Evolutionary conservation across 2,329 filamentous ascomycete species (phyloP).

Genomic region (Phialophora expanda): DNA sequence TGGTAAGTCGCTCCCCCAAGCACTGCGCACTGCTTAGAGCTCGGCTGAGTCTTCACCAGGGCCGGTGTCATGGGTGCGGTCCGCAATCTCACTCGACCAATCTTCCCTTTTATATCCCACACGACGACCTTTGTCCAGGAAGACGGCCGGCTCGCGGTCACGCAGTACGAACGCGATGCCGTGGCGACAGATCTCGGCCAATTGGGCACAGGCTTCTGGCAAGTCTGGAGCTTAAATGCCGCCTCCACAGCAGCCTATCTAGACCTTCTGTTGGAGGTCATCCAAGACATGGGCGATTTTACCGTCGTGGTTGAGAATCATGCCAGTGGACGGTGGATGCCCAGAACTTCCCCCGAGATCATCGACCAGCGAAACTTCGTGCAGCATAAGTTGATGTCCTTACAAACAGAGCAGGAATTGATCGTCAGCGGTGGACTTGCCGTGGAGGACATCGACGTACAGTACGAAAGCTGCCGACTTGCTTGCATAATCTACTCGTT

Average conservation of each 20-base stretch:
- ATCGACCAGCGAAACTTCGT: slow-evolving; percentile 49
- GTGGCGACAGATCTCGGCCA: slow-evolving; percentile 6
- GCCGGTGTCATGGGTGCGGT: slow-evolving; percentile 38
- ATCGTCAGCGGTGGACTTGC: slow-evolving; percentile 32
- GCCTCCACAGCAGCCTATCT: slow-evolving; percentile 15
- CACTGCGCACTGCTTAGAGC: background rate
- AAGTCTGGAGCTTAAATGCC: slow-evolving; percentile 14
- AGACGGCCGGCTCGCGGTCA: slow-evolving; percentile 21
- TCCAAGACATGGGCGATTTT: slow-evolving; percentile 44
- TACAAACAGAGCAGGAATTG: slow-evolving; percentile 39
- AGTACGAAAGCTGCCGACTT: slow-evolving; percentile 42
- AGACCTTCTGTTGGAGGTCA: slow-evolving; percentile 41
- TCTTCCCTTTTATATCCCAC: slow-evolving; percentile 38
- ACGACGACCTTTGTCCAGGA: slow-evolving; percentile 19
- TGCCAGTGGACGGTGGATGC: slow-evolving; percentile 26
- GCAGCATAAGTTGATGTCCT: slow-evolving; percentile 45
- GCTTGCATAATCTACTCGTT: slow-evolving; percentile 46
- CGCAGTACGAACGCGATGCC: slow-evolving; percentile 8
- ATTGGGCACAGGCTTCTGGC: slow-evolving; percentile 38
- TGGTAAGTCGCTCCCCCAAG: slow-evolving; percentile 26
- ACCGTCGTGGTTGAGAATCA: slow-evolving; percentile 41
- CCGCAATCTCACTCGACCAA: slow-evolving; percentile 35
- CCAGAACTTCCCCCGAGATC: slow-evolving; percentile 40
- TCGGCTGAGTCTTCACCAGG: slow-evolving; percentile 13
- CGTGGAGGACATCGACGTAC: slow-evolving; percentile 41